Evolutionary conservation across 257 asterid genomes (phyloP), one percentile per base, ranked within the genome.

Genomic region (Solanum bulbocastanum): DNA sequence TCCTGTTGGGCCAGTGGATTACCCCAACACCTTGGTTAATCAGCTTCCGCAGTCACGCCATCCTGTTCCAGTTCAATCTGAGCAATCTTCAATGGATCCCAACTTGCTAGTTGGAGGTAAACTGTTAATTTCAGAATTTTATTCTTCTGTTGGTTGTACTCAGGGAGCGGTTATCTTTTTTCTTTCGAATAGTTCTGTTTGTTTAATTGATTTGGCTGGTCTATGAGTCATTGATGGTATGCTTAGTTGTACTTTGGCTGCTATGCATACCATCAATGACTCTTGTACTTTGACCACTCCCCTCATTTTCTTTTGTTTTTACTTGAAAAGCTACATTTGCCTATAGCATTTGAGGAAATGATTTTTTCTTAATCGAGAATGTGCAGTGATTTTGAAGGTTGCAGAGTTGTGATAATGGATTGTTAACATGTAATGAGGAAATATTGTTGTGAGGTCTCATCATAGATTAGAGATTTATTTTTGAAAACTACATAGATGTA

Each of bases 51-150:
- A 90, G 27, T 92, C 94, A 83, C 90, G 92, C 85, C 87, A 91
- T 88, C 94, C 94, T 33, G 87, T 85, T 58, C 65, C 97, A 60
- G 85, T 90, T 65, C 92, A 91, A 18, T 88, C 94, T 35, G 96
- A 96, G 75, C 90, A 88, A 87, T 87, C 94, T 73, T 69, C 91
- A 49, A 73, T 93, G 90, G 97, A 95, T 86, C 94, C 94, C 30
- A 91, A 85, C 89, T 84, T 88, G 90, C 91, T 94, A 83, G 79
- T 90, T 90, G 96, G 94, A 93, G 99, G 99, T 97, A 92, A 30
- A 30, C 37, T 30, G 42, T 81, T 46, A 14, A 44, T 46, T 46
- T 81, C 27, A 46, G 42, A 14, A 20, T 32, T 49, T 49, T 82
- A 5, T 82, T 49, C 71, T 32, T 49, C 60, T 11, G 1, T 30